Base-by-base conservation (phyloP, 2,329 filamentous ascomycete species). In the Trichoderma gracile region DNA sequence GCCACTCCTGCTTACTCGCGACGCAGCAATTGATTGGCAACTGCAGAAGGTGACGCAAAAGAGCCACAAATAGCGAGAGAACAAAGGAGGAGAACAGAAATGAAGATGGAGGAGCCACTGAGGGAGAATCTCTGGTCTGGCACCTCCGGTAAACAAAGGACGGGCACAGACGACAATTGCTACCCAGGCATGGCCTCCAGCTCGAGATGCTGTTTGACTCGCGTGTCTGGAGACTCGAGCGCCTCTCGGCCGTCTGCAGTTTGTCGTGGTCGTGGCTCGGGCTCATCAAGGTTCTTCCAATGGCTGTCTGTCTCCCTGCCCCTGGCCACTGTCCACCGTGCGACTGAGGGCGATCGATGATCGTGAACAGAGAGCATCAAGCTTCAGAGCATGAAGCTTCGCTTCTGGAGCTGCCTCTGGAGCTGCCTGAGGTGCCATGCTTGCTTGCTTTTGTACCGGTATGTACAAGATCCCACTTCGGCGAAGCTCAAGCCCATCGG, bases 241-340 rank as follows among this genome's bases (percentile, higher is more conserved):
- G 15, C 17, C 21, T 49, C 23, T 50, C n/a, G 40, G n/a, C 40
- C 19, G 9, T 19, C 23, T 12, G 47, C 23, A 5, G 25, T 19
- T 42, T 46, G 12, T 38, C 53, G 14, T 17, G 40, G 27, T 15
- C 38, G 7, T 49, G 23, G 8, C 25, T 45, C 53, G 45, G 23
- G 12, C 33, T 12, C 33, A 25, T 45, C 12, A 25, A 25, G 25
- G 21, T 42, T 19, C 19, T 17, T 23, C 17, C 33, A 8, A 42
- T 55, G 33, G 42, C 14, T 14, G 15, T 43, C n/a, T 45, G 15
- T 43, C n/a, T 53, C 33, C 45, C 40, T 46, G 58, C 58, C 58
- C 40, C 40, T 45, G 58, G 27, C 58, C 58, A 54, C 58, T 42
- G 58, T 30, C 58, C 58, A 46, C 58, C 49, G 49, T 43, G 47